A percentile compares a stretch with the other conserved stretches of the same genome.
phyloP scores from a whole-genome alignment of 139 green algal species.

The Coelastrella sp. region DNA sequence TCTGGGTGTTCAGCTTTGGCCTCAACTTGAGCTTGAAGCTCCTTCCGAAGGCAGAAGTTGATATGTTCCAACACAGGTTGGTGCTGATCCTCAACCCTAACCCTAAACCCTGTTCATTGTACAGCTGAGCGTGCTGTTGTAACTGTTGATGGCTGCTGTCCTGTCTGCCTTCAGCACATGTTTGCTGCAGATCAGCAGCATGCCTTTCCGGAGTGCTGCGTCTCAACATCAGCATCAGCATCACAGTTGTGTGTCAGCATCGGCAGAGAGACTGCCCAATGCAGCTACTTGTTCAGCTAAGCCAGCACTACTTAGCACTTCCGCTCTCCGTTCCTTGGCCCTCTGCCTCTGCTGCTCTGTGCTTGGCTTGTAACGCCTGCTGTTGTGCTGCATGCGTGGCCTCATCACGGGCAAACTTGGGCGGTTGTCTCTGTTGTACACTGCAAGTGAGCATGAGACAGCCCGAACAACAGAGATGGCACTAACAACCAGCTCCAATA shows the following conservation, averaged over 20 bases:
- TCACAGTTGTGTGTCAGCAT: too few species aligned
- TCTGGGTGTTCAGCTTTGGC: slow-evolving; percentile 63
- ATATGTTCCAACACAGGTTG: slow-evolving; percentile 67
- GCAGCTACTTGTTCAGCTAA: not conserved
- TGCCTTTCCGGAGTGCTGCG: not conserved
- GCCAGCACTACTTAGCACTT: not conserved
- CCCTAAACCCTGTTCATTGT: slow-evolving; percentile 26
- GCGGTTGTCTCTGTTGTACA: slow-evolving; percentile 91
- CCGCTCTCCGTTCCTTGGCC: slow-evolving; percentile 43
- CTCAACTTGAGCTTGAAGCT: too few species aligned
- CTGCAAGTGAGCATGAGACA: slow-evolving; percentile 50
- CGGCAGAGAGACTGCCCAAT: not conserved
- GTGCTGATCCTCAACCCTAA: not conserved
- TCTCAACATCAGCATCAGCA: not conserved
- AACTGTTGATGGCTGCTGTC: not conserved
- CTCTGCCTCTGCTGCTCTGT: slow-evolving; percentile 67
- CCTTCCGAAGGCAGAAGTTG: slow-evolving; percentile 72
- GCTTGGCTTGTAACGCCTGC: slow-evolving; percentile 50
- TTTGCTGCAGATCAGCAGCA: not conserved
- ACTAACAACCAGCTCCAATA: not conserved
- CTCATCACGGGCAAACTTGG: slow-evolving; percentile 69
- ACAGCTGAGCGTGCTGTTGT: not conserved
- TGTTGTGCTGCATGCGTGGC: slow-evolving; percentile 50
- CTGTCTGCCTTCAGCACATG: not conserved
- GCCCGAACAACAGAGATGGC: not conserved